Evolutionary conservation across 805 yeast species (phyloP).

Genomic region (Candida patagonica): DNA sequence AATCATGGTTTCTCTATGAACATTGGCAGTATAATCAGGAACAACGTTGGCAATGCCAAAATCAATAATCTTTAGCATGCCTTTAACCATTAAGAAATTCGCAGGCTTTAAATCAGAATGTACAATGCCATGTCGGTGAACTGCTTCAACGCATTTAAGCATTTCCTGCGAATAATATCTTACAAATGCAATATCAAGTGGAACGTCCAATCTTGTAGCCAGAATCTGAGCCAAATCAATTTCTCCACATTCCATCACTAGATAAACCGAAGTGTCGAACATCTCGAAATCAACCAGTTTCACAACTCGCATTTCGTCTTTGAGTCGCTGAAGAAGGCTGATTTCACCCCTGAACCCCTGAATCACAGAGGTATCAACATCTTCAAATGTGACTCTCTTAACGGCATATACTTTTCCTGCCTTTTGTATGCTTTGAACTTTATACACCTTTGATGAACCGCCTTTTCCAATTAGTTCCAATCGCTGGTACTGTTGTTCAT

Average conservation of each 20-base stretch:
- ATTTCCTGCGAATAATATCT: slow-evolving; percentile 71
- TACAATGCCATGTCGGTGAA: slow-evolving; percentile 79
- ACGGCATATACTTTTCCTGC: slow-evolving; percentile 62
- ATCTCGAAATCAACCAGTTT: slow-evolving; percentile 66
- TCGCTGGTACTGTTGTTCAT: slow-evolving; percentile 59
- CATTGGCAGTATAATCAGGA: slow-evolving; percentile 83
- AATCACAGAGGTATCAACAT: slow-evolving; percentile 65
- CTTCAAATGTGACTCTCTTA: slow-evolving; percentile 66
- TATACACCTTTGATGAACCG: slow-evolving; percentile 86
- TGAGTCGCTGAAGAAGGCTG: slow-evolving; percentile 53
- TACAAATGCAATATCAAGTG: slow-evolving; percentile 66
- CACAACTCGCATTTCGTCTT: slow-evolving; percentile 63
- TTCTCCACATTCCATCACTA: slow-evolving; percentile 95
- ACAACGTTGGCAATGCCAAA: slow-evolving; percentile 89
- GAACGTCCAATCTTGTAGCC: slow-evolving; percentile 40
- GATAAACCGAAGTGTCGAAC: slow-evolving; percentile 48
- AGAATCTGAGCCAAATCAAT: slow-evolving; percentile 79
- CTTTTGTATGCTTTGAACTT: slow-evolving; percentile 39
- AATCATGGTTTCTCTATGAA: slow-evolving; percentile 81
- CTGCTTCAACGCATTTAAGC: slow-evolving; percentile 73
- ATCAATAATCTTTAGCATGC: slow-evolving; percentile 79
- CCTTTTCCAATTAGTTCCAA: slow-evolving; percentile 81
- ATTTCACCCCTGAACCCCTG: slow-evolving; percentile 86
- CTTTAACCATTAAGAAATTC: slow-evolving; percentile 50
- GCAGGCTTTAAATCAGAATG: slow-evolving; percentile 72